A percentile compares a stretch with the other conserved stretches of the same genome.
Evolutionary conservation across 2,329 filamentous ascomycete species (phyloP).

Genomic region (Graphilbum sp.): DNA sequence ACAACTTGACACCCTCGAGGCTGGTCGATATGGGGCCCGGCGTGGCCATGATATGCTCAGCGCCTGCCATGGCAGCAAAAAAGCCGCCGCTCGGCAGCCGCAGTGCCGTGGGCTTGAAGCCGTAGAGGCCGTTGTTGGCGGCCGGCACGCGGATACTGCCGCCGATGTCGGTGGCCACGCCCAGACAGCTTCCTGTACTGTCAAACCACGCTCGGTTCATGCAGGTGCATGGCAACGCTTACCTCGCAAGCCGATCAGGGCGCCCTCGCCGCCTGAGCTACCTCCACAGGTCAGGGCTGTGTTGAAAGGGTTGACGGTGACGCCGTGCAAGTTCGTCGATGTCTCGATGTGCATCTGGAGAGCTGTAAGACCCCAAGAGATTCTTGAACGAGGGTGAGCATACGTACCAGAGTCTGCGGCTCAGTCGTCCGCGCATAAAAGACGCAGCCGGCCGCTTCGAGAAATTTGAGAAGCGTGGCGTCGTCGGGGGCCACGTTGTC

Average conservation of each 20-base stretch:
- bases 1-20: constrained; percentile 37
- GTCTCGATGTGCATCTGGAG: constrained; percentile 10
- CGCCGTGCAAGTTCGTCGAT: constrained; percentile 18
- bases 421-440: background rate
- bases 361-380: too few species aligned
- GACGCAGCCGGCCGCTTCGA: background rate
- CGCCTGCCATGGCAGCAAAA: background rate
- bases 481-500: background rate
- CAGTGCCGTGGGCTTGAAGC: constrained; percentile 13
- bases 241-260: constrained; percentile 15
- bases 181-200: background rate
- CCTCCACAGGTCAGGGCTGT: constrained; percentile 17
- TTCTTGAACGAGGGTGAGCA: too few species aligned
- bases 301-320: constrained; percentile 18
- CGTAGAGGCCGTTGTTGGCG: constrained; percentile 15
- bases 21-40: constrained; percentile 14
- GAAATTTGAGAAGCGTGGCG: background rate
- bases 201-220: too few species aligned
- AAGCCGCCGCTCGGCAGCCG: constrained; percentile 15
- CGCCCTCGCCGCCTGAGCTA: constrained; percentile 20
- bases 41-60: background rate
- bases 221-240: background rate
- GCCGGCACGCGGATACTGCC: constrained; percentile 13
- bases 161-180: constrained; percentile 15
- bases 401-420: background rate